Evolutionary conservation across 345 rosid species (phyloP).

Genomic region (Melaleuca alternifolia): DNA sequence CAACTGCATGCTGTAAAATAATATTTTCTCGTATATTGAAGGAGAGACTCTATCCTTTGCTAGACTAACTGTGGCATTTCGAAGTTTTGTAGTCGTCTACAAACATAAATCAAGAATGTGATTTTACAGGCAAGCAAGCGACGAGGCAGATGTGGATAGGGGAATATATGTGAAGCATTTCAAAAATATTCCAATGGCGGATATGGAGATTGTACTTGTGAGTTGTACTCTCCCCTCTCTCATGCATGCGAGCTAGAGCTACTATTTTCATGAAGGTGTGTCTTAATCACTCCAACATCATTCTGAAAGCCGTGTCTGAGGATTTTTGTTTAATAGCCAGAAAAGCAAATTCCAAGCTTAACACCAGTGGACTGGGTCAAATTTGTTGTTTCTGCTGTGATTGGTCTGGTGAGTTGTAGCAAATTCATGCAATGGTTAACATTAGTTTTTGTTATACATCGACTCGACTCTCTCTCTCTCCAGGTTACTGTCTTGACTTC

Average conservation of each 20-base stretch:
- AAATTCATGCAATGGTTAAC: not conserved
- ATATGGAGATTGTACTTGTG: slow-evolving; percentile 87
- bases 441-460: not conserved
- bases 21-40: not conserved
- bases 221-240: slow-evolving; percentile 9
- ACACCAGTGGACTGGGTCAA: slow-evolving; percentile 90
- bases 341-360: slow-evolving; percentile 75
- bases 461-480: not conserved
- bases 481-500: not conserved
- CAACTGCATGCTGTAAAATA: not conserved
- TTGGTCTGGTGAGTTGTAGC: slow-evolving; percentile 57
- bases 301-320: not conserved
- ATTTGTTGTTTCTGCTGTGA: slow-evolving; percentile 58
- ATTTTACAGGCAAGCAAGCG: slow-evolving; percentile 32
- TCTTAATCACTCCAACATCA: not conserved
- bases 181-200: slow-evolving; percentile 81
- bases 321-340: slow-evolving; percentile 46
- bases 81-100: not conserved
- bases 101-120: not conserved
- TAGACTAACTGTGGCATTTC: not conserved
- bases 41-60: not conserved
- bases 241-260: not conserved
- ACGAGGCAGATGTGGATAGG: slow-evolving; percentile 29
- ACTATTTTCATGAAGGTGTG: not conserved
- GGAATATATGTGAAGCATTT: slow-evolving; percentile 65